A percentile compares a stretch with the other conserved stretches of the same genome.
Conservation (phyloP, 768 basidiomycete genomes). For the Xerocomus spinulosus region DNA sequence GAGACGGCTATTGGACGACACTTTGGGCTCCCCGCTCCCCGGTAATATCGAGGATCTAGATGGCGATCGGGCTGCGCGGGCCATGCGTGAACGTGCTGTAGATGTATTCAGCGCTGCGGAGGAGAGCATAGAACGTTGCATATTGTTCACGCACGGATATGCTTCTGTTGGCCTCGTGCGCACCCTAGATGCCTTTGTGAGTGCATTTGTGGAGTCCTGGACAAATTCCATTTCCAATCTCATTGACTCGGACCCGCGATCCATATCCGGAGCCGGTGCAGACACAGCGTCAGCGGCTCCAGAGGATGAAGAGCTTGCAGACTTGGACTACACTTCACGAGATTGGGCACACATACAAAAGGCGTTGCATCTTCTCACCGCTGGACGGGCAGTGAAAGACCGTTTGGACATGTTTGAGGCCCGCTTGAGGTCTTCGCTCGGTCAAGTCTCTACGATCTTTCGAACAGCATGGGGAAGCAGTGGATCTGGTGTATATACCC, state of each 20-base stretch:
- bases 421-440: constrained; percentile 56
- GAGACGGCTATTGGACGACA: constrained; percentile 58
- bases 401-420: constrained; percentile 65
- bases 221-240: constrained; percentile 47
- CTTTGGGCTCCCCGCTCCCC: constrained; percentile 46
- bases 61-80: constrained; percentile 48
- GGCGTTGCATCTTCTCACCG: constrained; percentile 77
- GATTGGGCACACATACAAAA: constrained; percentile 89
- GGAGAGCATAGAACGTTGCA: constrained; percentile 71
- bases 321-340: constrained; percentile 80
- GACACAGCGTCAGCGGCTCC: constrained; percentile 23
- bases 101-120: constrained; percentile 77
- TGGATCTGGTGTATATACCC: constrained; percentile 49
- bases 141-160: constrained; percentile 85
- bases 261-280: constrained; percentile 27
- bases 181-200: constrained; percentile 68
- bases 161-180: constrained; percentile 69
- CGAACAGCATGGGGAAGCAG: constrained; percentile 48
- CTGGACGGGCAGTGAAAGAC: constrained; percentile 68
- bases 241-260: constrained; percentile 26
- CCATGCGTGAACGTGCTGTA: constrained; percentile 69
- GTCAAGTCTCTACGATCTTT: constrained; percentile 57
- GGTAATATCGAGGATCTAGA: constrained; percentile 18
- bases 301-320: constrained; percentile 60
- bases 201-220: constrained; percentile 64